These are phyloP conservation scores for Dendryphion nanum DNA, from an alignment of 2,329 filamentous ascomycete species.

Conservation along the genomic window DNA sequence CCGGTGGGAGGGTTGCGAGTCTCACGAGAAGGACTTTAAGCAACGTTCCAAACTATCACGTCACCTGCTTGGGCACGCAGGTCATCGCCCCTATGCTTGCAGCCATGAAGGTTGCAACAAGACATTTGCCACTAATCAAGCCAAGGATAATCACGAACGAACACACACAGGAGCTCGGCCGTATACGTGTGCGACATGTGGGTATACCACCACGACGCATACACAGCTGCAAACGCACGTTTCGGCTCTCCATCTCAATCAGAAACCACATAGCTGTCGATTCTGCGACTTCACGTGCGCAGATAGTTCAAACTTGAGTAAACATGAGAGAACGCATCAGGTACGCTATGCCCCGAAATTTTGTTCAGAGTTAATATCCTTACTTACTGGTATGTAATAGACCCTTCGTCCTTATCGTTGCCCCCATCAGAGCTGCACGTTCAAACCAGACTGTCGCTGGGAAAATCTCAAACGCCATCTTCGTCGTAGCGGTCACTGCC, in stretches of 20 bases:
- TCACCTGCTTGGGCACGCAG: conserved; percentile 37
- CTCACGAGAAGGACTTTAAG: conserved; percentile 37
- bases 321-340: conserved; percentile 39
- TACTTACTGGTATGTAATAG: conserved; percentile 9
- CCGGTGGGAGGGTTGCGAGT: conserved; percentile 37
- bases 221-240: conserved; percentile 41
- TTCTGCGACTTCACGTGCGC: conserved; percentile 40
- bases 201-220: conserved; percentile 39
- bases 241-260: conserved; percentile 34
- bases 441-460: conserved; percentile 40
- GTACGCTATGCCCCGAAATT: conserved; percentile 10
- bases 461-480: conserved; percentile 41
- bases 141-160: conserved; percentile 40
- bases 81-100: conserved; percentile 38
- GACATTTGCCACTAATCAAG: conserved; percentile 41
- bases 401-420: conserved; percentile 37
- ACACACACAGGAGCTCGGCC: conserved; percentile 39
- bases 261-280: conserved; percentile 39
- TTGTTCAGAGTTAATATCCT: not conserved
- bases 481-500: conserved; percentile 35
- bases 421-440: conserved; percentile 35
- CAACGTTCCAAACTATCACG: conserved; percentile 40
- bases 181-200: conserved; percentile 36
- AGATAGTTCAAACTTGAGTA: conserved; percentile 36
- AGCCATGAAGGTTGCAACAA: conserved; percentile 35